Evolutionary conservation across 2,329 filamentous ascomycete genomes (phyloP), one percentile per base, ranked within the genome.

Genomic region (Rhynchosporium graminicola): DNA sequence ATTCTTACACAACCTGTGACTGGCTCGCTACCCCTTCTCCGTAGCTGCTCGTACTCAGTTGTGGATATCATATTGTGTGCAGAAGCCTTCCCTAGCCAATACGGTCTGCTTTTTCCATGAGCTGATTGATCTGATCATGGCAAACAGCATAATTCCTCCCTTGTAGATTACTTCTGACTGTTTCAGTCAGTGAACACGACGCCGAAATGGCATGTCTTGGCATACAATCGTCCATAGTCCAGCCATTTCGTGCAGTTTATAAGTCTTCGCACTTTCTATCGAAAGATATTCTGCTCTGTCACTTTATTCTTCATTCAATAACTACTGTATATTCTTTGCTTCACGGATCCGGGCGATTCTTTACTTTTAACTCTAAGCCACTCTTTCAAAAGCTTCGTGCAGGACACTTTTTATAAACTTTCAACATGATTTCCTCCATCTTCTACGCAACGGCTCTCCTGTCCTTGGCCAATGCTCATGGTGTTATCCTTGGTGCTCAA

Each of bases 401-500:
- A 72, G 71, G 70, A 66, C 67, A 72, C 68, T 66, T 67, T 64
- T 58, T 67, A 46, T 46, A 43, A 48, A 55, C 57, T 66, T 52
- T 64, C 72, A 77, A 69, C 42, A 79, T 79, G 76, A 68, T 72
- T 68, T 76, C 74, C 51, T 71, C 73, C 61, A 71, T 72, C 68
- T 36, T 68, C 20, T 63, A 60, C 42, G 60, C 63, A 74, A 55
- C 66, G 77, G 60, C 74, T 75, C 50, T 62, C 73, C 74, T 67
- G 63, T 78, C 61, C 54, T 63, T 80, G 28, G 73, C 71, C 59
- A 72, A 74, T 31, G 78, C 74, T 33, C 82, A 83, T 67, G 77
- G 76, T 38, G 79, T 80, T 45, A 79, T 83, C 63, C 71, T 82
- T 50, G 74, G 70, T 36, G 81, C 78, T 12, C 78, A 81, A 62